Evolutionary conservation across 352 stramenopile genomes (phyloP), one percentile per base, ranked within the genome.

Genomic region (Phytophthora meadii): DNA sequence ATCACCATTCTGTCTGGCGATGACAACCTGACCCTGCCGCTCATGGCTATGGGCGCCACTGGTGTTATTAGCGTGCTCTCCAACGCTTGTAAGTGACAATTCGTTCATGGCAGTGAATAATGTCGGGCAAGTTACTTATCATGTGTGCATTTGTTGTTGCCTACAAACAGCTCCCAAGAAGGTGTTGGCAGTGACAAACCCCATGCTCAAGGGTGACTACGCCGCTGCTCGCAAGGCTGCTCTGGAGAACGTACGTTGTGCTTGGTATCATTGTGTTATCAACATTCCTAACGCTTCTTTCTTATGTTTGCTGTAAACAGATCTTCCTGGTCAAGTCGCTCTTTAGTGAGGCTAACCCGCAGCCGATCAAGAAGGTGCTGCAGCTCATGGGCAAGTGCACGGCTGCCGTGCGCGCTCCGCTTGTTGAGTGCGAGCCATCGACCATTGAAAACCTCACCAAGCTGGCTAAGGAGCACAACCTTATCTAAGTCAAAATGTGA

Each of bases 21-120:
- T 62, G 91, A 97, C 79, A 95, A 94, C 62, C 67, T 97, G 40
- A 97, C 91, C 39, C 68, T 97, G 45, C 91, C 91, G 5, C 82
- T 97, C 51, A 97, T 97, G 80, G 72, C 89, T 0, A 90, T 97
- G 42, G 91, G 91, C 24, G 90, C 85, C 54, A 95, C 84, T 28
- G 91, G 91, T 61, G 88, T 97, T 36, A 96, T 97, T 60, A 97
- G 89, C 60, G 91, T 97, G 59, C 82, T 97, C 52, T 96, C 89
- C 65, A 97, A 97, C 61, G 81, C 81, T 14, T 86, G 86, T 94
- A 61, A 51, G 84, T 84, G 14, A 17, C 44, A 42, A 39, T 64
- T 5, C 28, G 11, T 27, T 11, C 15, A 17, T 58, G n/a, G 4
- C 27, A 19, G 11, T 50, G 27, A 8, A n/a, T 44, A 11, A 25